These are phyloP conservation scores for Citrus australasica DNA, from an alignment of 345 rosid species.

Conservation along the genomic window DNA sequence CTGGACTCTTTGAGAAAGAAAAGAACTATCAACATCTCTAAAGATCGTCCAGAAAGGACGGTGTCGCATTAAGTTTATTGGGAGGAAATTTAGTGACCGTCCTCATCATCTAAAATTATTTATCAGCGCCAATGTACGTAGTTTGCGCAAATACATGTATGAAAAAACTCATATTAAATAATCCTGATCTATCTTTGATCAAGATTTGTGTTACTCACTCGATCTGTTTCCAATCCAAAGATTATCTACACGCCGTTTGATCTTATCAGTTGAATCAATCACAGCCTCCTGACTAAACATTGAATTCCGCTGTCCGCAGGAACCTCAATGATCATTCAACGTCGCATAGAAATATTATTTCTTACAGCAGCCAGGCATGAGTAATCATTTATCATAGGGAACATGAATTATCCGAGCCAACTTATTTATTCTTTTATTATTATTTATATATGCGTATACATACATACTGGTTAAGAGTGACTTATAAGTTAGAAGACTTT, in stretches of 20 bases:
- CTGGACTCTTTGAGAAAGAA: background rate
- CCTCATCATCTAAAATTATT: too few relatives aligned
- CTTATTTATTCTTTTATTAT: too few relatives aligned
- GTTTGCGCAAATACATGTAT: too few relatives aligned
- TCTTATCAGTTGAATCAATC: conserved; percentile 10
- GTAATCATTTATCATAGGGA: conserved; percentile 7
- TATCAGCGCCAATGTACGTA: too few relatives aligned
- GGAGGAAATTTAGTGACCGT: background rate
- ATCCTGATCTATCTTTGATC: background rate
- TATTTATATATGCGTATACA: background rate
- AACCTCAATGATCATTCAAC: conserved; percentile 11
- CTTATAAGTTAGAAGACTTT: background rate
- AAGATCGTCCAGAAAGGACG: background rate
- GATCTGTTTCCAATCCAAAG: background rate
- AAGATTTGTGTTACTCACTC: background rate
- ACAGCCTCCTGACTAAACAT: conserved; percentile 2
- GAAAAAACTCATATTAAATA: background rate
- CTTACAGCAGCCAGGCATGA: background rate
- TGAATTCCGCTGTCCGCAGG: conserved; percentile 4
- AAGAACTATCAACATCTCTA: background rate
- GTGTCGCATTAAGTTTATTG: too few relatives aligned
- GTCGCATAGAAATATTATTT: background rate
- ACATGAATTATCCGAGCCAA: too few relatives aligned
- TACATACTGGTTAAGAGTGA: background rate
- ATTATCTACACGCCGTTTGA: background rate